Evolutionary conservation across 495 filamentous ascomycete species (phyloP), one percentile per base, ranked within the genome.

Genomic region (Clavariopsis aquatica): DNA sequence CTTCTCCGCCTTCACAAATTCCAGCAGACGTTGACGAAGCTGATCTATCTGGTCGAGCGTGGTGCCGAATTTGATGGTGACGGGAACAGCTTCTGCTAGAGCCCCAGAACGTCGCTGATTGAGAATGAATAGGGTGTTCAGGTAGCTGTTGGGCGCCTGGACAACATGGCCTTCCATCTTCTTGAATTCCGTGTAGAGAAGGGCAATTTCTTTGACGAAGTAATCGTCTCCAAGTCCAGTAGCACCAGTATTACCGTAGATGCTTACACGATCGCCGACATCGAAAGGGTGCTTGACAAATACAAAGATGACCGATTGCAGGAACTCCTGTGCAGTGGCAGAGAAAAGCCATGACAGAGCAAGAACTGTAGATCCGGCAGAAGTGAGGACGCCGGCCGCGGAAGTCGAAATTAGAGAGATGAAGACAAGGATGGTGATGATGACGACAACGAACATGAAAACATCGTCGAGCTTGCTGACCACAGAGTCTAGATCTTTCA

Each of bases 251-350:
- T 95, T 96, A 47, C 92, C 92, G 69, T 96, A 96, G 29, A 98
- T 83, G 20, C 89, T 90, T 1, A 98, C 91, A 57, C 93, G 86
- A 75, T 98, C 93, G 64, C 93, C 93, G 15, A 97, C 94, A 74
- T 98, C 94, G 69, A 97, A 98, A 4, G 93, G 93, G 74, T 98
- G 93, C 79, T 98, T 98, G 72, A 98, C 89, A 69, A 98, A 96
- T 62, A 98, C 93, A 70, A 98, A 98, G 65, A 96, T 88, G 66
- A 93, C 82, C 1, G 91, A 95, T 71, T 95, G 84, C 1, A 97
- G 82, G 66, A 97, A 96, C 69, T 97, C 94, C 72, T 96, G 92
- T 0, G 93, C 93, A 0, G 94, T 98, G 1, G 89, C 88, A 36
- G 90, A 88, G 71, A 98, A 89, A 26, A 97, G 78, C 93, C 94